A percentile compares a stretch with the other conserved stretches of the same genome.
Evolutionary conservation across 306 rosid genomes (phyloP).

Genomic region (Vicia faba): DNA sequence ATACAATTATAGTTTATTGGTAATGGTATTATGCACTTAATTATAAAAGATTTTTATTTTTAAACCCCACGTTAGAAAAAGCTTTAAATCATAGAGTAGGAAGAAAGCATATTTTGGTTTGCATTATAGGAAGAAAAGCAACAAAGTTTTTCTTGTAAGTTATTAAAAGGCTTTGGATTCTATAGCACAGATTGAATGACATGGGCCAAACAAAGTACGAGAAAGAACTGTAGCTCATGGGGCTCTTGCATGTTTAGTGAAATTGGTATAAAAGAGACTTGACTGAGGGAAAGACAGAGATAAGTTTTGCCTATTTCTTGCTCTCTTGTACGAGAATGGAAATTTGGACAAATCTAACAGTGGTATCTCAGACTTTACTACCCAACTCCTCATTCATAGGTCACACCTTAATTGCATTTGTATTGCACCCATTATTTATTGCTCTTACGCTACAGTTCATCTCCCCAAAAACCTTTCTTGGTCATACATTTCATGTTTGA

Average conservation of each 20-base stretch:
- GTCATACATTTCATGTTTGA: slow-evolving; percentile 38
- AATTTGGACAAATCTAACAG: slow-evolving; percentile 37
- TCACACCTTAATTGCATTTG: slow-evolving; percentile 24
- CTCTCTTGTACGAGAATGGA: slow-evolving; percentile 43
- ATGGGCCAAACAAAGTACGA: slow-evolving; percentile 39
- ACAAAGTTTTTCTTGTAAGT: too few relatives aligned
- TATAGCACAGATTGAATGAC: slow-evolving; percentile 36
- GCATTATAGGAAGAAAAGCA: too few relatives aligned
- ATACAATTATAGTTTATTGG: too few relatives aligned
- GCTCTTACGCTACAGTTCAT: too few relatives aligned
- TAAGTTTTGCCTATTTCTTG: slow-evolving; percentile 30
- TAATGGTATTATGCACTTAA: too few relatives aligned
- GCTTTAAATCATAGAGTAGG: too few relatives aligned
- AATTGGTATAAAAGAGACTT: slow-evolving; percentile 31
- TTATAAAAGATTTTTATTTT: too few relatives aligned
- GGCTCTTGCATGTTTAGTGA: slow-evolving; percentile 35
- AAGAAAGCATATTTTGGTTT: too few relatives aligned
- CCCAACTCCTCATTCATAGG: slow-evolving; percentile 45
- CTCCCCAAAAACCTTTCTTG: background rate
- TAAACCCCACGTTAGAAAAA: too few relatives aligned
- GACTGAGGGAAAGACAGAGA: slow-evolving; percentile 38
- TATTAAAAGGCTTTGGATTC: slow-evolving; percentile 41
- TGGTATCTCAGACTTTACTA: slow-evolving; percentile 34
- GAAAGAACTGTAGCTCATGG: slow-evolving; percentile 28
- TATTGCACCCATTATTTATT: slow-evolving; percentile 1